Base-by-base conservation (phyloP, 31 red algal genomes). In the Bonnemaisonia californica region DNA sequence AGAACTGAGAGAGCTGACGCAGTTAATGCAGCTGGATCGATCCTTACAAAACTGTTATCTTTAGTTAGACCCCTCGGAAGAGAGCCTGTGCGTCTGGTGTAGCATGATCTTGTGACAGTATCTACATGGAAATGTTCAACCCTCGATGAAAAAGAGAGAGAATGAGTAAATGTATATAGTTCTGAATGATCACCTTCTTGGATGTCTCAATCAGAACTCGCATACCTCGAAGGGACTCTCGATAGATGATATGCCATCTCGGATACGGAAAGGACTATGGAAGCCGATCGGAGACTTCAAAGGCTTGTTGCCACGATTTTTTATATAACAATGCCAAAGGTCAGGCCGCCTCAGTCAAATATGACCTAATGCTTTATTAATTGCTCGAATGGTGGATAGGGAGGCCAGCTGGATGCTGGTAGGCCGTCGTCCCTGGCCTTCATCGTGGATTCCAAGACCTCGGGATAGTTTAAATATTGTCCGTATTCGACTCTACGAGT, bases 281-380 rank as follows among this genome's bases (percentile, higher is more conserved):
- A 86, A 31, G 88, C 88, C 1, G 81, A 95, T 56, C 91, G 93
- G 93, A 81, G 80, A 66, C 63, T 90, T 9, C 87, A 95, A 71
- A 82, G 78, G 29, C 51, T 91, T 40, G 82, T 91, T 27, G 88
- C 86, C 16, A 86, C 87, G 36, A 60, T 88, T 35, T 74, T 95
- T 40, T 91, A 85, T 31, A 87, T 91, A 22, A 59, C 76, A 57
- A 55, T 95, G 18, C 66, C 87, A 51, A 80, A 80, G 21, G 93
- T 88, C 39, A 37, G 71, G 29, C 71, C 81, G 31, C 81, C 93
- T 1, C 29, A 40, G 7, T 51, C 16, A 51, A n/a, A 32, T 22
- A 34, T 56, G 39, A 54, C 42, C 67, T 27, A 58, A 29, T 54
- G 62, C 40, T 12, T 61, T 84, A 66, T 76, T 71, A 27, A 26